Conservation (phyloP, 768 basidiomycete genomes). For the Kondoa subrosea region DNA sequence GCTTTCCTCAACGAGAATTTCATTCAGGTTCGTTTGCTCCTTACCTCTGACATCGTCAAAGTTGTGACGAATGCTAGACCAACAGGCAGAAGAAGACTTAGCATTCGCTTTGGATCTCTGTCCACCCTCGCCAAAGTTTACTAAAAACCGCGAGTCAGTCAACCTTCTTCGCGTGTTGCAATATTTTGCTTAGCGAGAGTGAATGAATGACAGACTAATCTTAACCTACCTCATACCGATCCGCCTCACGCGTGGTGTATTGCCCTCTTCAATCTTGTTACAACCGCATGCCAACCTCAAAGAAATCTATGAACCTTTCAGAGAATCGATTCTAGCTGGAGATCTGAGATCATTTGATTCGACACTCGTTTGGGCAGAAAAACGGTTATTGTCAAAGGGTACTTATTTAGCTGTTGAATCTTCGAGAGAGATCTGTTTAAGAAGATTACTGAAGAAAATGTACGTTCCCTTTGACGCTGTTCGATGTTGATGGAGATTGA, state of each 20-base stretch:
- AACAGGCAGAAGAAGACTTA: constrained; percentile 69
- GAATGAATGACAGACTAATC: constrained; percentile 47
- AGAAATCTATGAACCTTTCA: constrained; percentile 63
- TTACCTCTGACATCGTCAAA: neutral
- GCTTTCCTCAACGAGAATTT: constrained; percentile 87
- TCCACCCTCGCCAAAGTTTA: constrained; percentile 40
- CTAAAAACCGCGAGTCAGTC: constrained; percentile 64
- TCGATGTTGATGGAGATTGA: neutral
- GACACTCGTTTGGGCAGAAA: constrained; percentile 51
- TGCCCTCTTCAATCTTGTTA: constrained; percentile 59
- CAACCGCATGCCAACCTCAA: constrained; percentile 53
- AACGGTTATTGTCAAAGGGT: constrained; percentile 64
- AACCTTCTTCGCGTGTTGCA: constrained; percentile 3
- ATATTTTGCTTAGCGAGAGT: constrained; percentile 1
- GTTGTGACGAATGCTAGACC: neutral
- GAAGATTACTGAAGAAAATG: constrained; percentile 51
- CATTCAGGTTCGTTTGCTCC: constrained; percentile 43
- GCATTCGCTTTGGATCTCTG: constrained; percentile 75
- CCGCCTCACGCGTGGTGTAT: constrained; percentile 66
- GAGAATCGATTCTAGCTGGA: constrained; percentile 56
- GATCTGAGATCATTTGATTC: constrained; percentile 64
- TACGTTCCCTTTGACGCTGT: constrained; percentile 26
- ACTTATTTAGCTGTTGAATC: constrained; percentile 74
- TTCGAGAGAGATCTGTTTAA: constrained; percentile 67
- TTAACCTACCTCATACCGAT: constrained; percentile 79